Base-by-base conservation (phyloP, 768 basidiomycete species). In the Lactarius akahatsu region DNA sequence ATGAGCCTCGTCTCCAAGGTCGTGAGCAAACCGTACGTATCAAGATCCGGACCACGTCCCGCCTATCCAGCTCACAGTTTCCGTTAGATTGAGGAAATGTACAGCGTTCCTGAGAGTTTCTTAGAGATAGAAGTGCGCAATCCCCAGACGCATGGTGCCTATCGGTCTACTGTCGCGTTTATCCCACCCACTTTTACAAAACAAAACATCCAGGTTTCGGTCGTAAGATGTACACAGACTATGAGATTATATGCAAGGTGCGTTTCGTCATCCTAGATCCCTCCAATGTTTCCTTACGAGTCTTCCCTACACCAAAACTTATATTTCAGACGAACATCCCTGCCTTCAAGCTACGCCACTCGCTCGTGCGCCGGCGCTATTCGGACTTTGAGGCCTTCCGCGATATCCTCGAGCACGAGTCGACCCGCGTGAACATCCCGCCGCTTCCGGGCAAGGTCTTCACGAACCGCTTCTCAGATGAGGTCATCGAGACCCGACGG, bases 181-280 rank as follows among this genome's bases (percentile, higher is more conserved):
- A 47, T 59, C 18, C 4, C 0, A 23, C 50, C 3, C 6, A 16
- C 34, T 34, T 2, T 10, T 0, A 30, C 11, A 13, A 54, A 32
- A 36, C 36, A 52, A 43, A 34, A 36, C 40, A 30, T 59, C 1
- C 74, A 94, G 95, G 95, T 36, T 94, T 96, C 73, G 96, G 97
- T 34, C 83, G 97, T 72, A 98, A 98, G 84, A 96, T 96, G 96
- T 99, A 92, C 78, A 99, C 97, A 50, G 96, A 98, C 82, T 98
- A 98, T 74, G 97, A 99, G 80, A 89, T 99, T 65, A 90, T 98
- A 55, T 97, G 94, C 84, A 95, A 95, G 86, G 96, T 92, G 65
- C 69, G 82, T 73, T 68, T 40, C 10, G 20, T 57, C 34, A 57
- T 36, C 52, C 40, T 26, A 16, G 15, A 20, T 36, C 59, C 7